Conservation (phyloP, 805 yeast genomes). For the Saccharomycopsis fermentans region DNA sequence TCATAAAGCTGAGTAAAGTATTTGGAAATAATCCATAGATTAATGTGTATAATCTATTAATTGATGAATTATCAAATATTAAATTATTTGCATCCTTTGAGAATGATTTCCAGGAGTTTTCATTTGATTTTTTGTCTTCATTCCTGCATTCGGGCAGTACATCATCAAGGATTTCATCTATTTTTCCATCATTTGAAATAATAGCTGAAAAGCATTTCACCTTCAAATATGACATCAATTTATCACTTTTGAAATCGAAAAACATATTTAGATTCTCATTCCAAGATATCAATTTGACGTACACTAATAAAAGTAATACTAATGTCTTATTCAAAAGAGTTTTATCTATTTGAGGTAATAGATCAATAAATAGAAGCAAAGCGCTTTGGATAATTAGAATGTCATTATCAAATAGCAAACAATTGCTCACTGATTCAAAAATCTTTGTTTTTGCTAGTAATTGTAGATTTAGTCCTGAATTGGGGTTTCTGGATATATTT, state of each 20-base stretch:
- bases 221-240: neutral
- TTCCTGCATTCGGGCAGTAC: neutral
- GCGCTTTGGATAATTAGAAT: conserved; percentile 8
- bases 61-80: neutral
- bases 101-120: neutral
- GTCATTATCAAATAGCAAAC: conserved; percentile 14
- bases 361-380: conserved; percentile 4
- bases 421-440: conserved; percentile 7
- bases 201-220: neutral
- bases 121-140: neutral
- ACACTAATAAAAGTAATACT: conserved; percentile 4
- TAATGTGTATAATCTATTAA: conserved; percentile 7
- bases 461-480: conserved; percentile 1
- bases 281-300: conserved; percentile 11
- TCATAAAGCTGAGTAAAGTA: conserved; percentile 3
- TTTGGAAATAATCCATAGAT: conserved; percentile 17
- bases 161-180: neutral
- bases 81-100: neutral
- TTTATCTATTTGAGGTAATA: conserved; percentile 6
- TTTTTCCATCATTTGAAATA: neutral
- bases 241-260: conserved; percentile 1
- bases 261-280: conserved; percentile 9
- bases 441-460: conserved; percentile 2
- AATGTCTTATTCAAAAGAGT: conserved; percentile 2
- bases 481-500: neutral